Conservation (phyloP, 2,329 filamentous ascomycete genomes). For the Cladosporium cucumerinum region DNA sequence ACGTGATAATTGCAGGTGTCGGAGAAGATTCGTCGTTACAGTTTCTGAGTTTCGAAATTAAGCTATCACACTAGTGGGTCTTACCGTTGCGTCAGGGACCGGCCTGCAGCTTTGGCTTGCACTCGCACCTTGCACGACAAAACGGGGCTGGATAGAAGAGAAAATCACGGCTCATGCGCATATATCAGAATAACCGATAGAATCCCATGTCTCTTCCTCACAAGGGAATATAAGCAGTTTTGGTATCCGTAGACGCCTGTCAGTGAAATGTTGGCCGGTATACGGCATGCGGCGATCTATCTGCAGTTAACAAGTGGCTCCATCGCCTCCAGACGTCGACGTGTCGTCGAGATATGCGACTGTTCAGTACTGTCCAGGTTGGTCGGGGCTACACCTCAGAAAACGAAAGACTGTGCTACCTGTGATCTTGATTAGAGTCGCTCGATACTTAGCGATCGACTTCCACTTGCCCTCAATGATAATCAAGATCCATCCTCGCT, state of each 20-base stretch:
- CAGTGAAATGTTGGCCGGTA: background rate
- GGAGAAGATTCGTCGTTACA: background rate
- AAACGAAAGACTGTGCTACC: background rate
- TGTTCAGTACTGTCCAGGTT: background rate
- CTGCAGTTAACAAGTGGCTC: background rate
- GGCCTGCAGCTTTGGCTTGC: background rate
- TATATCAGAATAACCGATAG: background rate
- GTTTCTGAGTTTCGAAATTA: background rate
- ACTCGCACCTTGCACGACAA: background rate
- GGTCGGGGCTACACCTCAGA: background rate
- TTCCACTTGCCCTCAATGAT: background rate
- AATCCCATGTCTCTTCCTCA: background rate
- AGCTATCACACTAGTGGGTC: background rate
- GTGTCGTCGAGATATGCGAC: background rate
- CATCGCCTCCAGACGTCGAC: background rate
- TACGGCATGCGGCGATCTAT: background rate
- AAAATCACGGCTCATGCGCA: background rate
- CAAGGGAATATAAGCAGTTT: background rate
- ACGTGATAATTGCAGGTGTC: background rate
- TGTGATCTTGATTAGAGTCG: background rate
- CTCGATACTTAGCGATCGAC: background rate
- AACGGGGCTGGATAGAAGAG: background rate
- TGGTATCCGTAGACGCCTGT: background rate
- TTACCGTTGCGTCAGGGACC: background rate
- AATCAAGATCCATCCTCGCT: background rate